These are phyloP conservation scores for Vanilla planifolia DNA, from an alignment of 106 monocot species.

Conservation along the genomic window DNA sequence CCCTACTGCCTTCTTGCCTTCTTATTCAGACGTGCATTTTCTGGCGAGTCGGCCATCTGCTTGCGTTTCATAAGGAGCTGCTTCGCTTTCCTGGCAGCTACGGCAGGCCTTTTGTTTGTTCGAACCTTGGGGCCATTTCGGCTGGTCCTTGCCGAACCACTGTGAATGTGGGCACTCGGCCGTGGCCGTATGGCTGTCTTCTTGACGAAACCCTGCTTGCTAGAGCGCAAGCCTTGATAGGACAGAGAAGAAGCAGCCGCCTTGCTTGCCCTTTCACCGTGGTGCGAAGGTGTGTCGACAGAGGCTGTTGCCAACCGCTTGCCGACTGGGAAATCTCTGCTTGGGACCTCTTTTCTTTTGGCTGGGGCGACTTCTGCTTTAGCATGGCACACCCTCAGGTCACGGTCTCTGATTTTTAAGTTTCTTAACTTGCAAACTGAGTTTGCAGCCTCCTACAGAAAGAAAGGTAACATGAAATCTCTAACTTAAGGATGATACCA, in stretches of 20 bases:
- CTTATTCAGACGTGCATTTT: slow-evolving; percentile 45
- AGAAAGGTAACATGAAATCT: too few species aligned
- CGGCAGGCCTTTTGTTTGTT: slow-evolving; percentile 62
- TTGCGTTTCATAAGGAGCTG: slow-evolving; percentile 63
- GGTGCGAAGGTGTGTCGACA: slow-evolving; percentile 8
- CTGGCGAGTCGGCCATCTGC: slow-evolving; percentile 39
- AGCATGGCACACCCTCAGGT: slow-evolving; percentile 72
- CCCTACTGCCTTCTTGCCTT: slow-evolving; percentile 32
- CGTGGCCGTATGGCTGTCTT: slow-evolving; percentile 24
- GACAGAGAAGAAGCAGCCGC: slow-evolving; percentile 37
- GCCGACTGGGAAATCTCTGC: slow-evolving; percentile 14
- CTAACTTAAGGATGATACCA: too few species aligned
- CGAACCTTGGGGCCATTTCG: slow-evolving; percentile 8
- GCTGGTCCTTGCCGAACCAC: slow-evolving; percentile 4
- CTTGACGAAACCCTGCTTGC: slow-evolving; percentile 61
- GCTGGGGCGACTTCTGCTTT: slow-evolving; percentile 40
- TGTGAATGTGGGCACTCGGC: background rate
- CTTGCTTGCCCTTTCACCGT: slow-evolving; percentile 25
- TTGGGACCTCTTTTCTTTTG: slow-evolving; percentile 10
- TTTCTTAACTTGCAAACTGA: slow-evolving; percentile 32
- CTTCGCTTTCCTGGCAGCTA: slow-evolving; percentile 86
- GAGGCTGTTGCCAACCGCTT: slow-evolving; percentile 14
- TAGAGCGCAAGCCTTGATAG: slow-evolving; percentile 74
- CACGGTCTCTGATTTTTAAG: slow-evolving; percentile 68
- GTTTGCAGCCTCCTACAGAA: slow-evolving; percentile 72